Base-by-base conservation (phyloP, 2,329 filamentous ascomycete genomes). In the Verticillium dahliae region DNA sequence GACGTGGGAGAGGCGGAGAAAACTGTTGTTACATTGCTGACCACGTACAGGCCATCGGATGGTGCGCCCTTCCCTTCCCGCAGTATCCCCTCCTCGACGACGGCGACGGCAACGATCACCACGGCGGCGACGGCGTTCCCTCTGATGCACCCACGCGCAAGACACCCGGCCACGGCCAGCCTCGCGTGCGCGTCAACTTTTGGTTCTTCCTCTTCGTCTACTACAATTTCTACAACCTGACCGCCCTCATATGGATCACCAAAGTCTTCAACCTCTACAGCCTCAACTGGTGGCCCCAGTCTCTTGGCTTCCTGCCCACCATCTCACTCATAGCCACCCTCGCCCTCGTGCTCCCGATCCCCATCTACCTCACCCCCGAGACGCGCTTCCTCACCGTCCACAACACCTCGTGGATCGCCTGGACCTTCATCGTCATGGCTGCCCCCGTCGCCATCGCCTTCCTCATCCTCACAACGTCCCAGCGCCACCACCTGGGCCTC, bases 121-220 rank as follows among this genome's bases (percentile, higher is more conserved):
- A 76, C 57, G 73, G 76, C 60, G 69, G 68, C 38, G 65, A 62
- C 39, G 68, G 68, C 58, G 71, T 68, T 52, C 68, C 68, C 11
- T 41, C 39, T 15, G 67, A 69, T 41, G 38, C 66, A 38, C 58
- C 68, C 55, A 62, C 62, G 63, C 75, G 76, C 65, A 82, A 80
- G 60, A 74, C 77, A 0, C 85, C 86, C 0, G 86, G 86, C 33
- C 85, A 89, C 76, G 87, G 87, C 62, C 78, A 81, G 66, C 84
- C 86, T 6, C 78, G 82, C 52, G 86, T 89, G 4, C 81, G 84
- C 64, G 82, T 89, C 66, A 88, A 87, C 75, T 89, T 89, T 69
- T 90, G 87, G 86, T 89, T 88, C 77, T 90, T 90, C 69, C 76
- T 90, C 41, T 82, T 88, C 57, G 82, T 88, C 61, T 90, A 89